Evolutionary conservation across 2,329 filamentous ascomycete genomes (phyloP).

Genomic region (Xylariomycetidae sp.): DNA sequence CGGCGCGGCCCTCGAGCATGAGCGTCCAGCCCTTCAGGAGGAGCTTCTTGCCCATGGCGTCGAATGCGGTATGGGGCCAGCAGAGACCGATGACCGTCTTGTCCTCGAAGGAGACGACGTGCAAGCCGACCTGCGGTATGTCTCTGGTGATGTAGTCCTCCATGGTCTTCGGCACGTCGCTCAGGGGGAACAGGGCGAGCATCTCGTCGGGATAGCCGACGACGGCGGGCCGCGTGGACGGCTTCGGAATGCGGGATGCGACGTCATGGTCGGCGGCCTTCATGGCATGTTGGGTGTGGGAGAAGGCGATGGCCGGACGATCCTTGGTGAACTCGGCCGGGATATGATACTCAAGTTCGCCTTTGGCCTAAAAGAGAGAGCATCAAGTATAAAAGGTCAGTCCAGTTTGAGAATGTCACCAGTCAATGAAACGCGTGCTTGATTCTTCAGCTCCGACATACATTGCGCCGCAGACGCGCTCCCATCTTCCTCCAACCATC

Average conservation of each 20-base stretch:
- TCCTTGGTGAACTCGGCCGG: conserved; percentile 29
- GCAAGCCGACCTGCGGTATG: conserved; percentile 35
- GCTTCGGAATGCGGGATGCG: conserved; percentile 24
- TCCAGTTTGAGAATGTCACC: neutral
- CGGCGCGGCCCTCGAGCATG: conserved; percentile 31
- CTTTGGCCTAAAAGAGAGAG: conserved; percentile 7
- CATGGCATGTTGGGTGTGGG: conserved; percentile 26
- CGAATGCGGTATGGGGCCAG: conserved; percentile 36
- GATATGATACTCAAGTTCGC: conserved; percentile 37
- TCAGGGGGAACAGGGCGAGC: conserved; percentile 13
- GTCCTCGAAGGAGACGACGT: conserved; percentile 37
- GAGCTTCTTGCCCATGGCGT: conserved; percentile 32
- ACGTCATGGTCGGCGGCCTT: conserved; percentile 30
- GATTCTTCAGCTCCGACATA: neutral
- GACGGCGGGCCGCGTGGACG: conserved; percentile 15
- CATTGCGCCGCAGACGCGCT: conserved; percentile 3
- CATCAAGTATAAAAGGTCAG: conserved; percentile 7
- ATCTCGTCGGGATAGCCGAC: conserved; percentile 22
- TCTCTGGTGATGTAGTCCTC: conserved; percentile 34
- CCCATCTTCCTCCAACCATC: conserved; percentile 1
- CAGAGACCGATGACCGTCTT: conserved; percentile 35
- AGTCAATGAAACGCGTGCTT: neutral
- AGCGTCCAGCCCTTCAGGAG: conserved; percentile 37
- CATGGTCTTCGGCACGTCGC: conserved; percentile 20
- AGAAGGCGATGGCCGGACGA: conserved; percentile 30